phyloP scores from a whole-genome alignment of 2,329 filamentous ascomycete species.

The Xylaria polymorpha region DNA sequence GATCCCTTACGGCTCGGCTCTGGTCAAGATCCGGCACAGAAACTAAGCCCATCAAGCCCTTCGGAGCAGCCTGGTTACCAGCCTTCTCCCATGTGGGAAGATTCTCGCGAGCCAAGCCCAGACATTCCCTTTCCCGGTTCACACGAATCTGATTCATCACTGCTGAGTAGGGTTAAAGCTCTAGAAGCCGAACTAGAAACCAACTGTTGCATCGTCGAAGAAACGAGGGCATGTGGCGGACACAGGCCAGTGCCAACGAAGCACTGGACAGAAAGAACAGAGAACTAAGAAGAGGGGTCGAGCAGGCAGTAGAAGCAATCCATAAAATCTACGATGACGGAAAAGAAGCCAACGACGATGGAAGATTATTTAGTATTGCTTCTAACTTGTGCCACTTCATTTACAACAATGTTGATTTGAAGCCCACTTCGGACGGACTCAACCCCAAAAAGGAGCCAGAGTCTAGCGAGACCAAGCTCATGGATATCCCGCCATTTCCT shows the following conservation, averaged over 20 bases:
- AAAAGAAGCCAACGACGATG: background rate
- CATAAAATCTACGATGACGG: background rate
- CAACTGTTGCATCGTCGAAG: background rate
- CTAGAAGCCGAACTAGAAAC: background rate
- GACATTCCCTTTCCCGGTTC: background rate
- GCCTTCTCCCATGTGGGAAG: background rate
- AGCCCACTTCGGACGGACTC: background rate
- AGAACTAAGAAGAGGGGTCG: slow-evolving; percentile 7
- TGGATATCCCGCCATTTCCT: background rate
- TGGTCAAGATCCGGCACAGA: background rate
- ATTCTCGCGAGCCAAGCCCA: background rate
- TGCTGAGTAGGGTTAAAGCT: background rate
- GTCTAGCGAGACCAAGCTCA: background rate
- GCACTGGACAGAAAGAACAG: slow-evolving; percentile 11
- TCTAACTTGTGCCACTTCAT: background rate
- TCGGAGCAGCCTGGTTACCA: background rate
- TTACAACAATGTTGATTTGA: background rate
- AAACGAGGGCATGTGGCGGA: background rate
- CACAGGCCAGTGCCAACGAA: slow-evolving; percentile 4
- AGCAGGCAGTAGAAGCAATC: slow-evolving; percentile 7
- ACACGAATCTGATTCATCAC: background rate
- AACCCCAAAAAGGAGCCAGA: slow-evolving; percentile 10
- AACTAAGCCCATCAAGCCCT: background rate
- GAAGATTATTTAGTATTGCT: background rate
- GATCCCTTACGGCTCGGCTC: background rate